phyloP scores from a whole-genome alignment of 1,139 yeast species.

The Zygosaccharomyces pseudobailii region DNA sequence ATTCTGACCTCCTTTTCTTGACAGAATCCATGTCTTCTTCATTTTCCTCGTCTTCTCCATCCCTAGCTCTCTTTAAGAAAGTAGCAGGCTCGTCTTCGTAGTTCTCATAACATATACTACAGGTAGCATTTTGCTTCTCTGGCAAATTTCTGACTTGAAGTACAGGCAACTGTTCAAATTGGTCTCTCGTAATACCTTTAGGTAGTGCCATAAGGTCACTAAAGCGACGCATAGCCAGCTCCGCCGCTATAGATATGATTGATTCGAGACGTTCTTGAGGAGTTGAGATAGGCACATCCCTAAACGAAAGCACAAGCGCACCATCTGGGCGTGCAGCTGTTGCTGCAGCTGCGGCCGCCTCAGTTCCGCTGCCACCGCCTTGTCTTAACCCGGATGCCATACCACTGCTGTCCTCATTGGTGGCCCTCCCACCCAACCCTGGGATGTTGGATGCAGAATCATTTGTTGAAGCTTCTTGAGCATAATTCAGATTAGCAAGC shows the following conservation, averaged over 20 bases:
- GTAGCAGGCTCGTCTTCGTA: constrained; percentile 34
- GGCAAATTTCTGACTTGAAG: constrained; percentile 26
- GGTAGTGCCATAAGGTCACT: constrained; percentile 40
- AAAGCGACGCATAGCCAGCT: constrained; percentile 61
- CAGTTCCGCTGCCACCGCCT: not conserved
- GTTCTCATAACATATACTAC: constrained; percentile 68
- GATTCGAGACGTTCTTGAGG: constrained; percentile 39
- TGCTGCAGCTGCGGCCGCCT: constrained; percentile 4
- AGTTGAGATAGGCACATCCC: constrained; percentile 46
- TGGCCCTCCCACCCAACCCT: not conserved
- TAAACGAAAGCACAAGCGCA: constrained; percentile 51
- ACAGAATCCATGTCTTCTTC: constrained; percentile 22
- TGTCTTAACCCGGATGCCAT: not conserved
- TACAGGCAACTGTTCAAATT: constrained; percentile 47
- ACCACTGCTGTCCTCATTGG: constrained; percentile 4
- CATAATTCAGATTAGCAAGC: constrained; percentile 9
- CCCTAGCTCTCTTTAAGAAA: constrained; percentile 18
- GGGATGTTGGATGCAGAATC: not conserved
- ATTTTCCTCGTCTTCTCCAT: constrained; percentile 23
- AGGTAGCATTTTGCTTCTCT: constrained; percentile 39
- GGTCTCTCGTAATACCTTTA: constrained; percentile 49
- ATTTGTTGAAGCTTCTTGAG: constrained; percentile 2
- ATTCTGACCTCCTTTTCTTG: constrained; percentile 20
- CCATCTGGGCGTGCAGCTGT: constrained; percentile 19
- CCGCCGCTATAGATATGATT: constrained; percentile 62